phyloP scores from a whole-genome alignment of 352 stramenopile genomes.

The Phytophthora pistaciae region DNA sequence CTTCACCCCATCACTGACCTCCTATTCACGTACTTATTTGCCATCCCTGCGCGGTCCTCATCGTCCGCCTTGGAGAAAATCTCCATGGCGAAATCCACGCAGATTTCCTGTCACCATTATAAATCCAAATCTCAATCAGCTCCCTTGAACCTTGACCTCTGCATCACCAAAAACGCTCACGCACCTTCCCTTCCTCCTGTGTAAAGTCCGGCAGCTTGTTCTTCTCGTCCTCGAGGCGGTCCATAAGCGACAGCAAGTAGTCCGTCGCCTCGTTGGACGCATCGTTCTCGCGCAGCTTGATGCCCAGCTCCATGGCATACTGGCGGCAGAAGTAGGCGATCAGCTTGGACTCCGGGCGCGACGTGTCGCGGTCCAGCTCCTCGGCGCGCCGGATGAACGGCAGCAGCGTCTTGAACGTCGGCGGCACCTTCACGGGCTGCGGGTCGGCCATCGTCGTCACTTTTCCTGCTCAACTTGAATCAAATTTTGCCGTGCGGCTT shows the following conservation, averaged over 20 bases:
- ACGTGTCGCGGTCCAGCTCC: slow-evolving; percentile 94
- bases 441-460: slow-evolving; percentile 54
- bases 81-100: slow-evolving; percentile 90
- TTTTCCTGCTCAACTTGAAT: slow-evolving; percentile 3
- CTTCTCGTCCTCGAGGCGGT: slow-evolving; percentile 94
- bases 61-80: slow-evolving; percentile 96
- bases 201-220: slow-evolving; percentile 90
- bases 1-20: neutral
- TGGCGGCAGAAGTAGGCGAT: slow-evolving; percentile 96
- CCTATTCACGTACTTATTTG: slow-evolving; percentile 81
- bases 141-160: neutral
- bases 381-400: slow-evolving; percentile 95
- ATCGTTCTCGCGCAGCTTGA: slow-evolving; percentile 88
- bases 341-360: slow-evolving; percentile 92
- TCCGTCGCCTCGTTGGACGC: slow-evolving; percentile 82
- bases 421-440: slow-evolving; percentile 83
- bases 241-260: slow-evolving; percentile 92
- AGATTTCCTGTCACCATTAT: slow-evolving; percentile 66
- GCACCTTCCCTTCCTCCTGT: slow-evolving; percentile 91
- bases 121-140: slow-evolving; percentile 1
- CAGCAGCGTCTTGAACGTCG: slow-evolving; percentile 94
- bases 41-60: slow-evolving; percentile 91
- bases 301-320: slow-evolving; percentile 90
- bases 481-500: neutral
- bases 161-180: slow-evolving; percentile 10